Conservation (phyloP, 371 early-diverging fungal genomes). For the Mucor irregularis region DNA sequence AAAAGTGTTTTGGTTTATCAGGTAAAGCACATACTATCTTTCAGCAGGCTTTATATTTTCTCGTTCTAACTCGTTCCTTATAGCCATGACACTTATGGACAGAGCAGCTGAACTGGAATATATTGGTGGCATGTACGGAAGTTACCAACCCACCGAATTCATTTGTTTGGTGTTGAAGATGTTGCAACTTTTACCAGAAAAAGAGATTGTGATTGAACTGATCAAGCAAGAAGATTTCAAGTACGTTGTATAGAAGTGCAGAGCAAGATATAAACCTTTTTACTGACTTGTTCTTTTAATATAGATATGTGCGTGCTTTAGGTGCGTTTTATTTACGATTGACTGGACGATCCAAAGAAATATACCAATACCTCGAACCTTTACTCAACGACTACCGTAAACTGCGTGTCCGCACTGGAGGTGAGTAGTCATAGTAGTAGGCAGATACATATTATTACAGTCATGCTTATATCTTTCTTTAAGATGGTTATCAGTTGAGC, state of each 20-base stretch:
- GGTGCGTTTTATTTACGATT: conserved; percentile 89
- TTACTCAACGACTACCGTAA: conserved; percentile 86
- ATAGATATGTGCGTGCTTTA: conserved; percentile 83
- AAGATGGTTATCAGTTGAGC: conserved; percentile 63
- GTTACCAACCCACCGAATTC: conserved; percentile 88
- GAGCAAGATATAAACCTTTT: neutral
- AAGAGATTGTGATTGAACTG: conserved; percentile 81
- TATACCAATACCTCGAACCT: conserved; percentile 87
- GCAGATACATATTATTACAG: too few relatives aligned
- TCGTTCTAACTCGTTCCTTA: neutral
- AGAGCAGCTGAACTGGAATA: conserved; percentile 76
- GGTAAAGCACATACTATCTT: too few relatives aligned
- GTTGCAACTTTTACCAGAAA: conserved; percentile 88
- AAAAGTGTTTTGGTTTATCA: conserved; percentile 91
- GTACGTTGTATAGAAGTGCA: conserved; percentile 43
- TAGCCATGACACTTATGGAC: conserved; percentile 88
- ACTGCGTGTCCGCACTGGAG: conserved; percentile 61
- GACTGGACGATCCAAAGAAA: conserved; percentile 72
- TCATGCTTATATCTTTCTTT: neutral
- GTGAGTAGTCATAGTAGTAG: conserved; percentile 64
- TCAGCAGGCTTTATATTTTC: too few relatives aligned
- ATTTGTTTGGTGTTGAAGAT: conserved; percentile 87
- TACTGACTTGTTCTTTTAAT: neutral
- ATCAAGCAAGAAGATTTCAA: conserved; percentile 79
- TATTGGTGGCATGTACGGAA: conserved; percentile 89